Conservation (phyloP, 805 yeast genomes). For the Martiniozyma abietophila region DNA sequence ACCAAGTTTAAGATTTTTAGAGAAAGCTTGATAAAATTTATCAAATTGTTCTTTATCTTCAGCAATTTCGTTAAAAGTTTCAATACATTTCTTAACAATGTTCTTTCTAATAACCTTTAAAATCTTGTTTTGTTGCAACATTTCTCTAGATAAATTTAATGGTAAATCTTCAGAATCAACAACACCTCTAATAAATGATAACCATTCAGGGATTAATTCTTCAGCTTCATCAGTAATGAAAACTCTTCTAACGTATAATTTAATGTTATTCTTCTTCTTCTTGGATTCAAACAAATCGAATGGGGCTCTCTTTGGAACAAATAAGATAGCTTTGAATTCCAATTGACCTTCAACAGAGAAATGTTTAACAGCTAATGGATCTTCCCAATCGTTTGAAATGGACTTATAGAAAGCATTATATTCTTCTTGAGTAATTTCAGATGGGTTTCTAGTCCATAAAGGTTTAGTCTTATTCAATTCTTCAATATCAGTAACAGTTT, state of each 20-base stretch:
- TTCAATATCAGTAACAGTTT: slow-evolving; percentile 90
- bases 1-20: slow-evolving; percentile 98
- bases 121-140: slow-evolving; percentile 99
- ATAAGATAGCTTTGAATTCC: slow-evolving; percentile 96
- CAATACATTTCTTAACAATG: slow-evolving; percentile 96
- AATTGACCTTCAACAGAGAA: slow-evolving; percentile 99
- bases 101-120: slow-evolving; percentile 98
- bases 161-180: slow-evolving; percentile 99
- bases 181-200: slow-evolving; percentile 95
- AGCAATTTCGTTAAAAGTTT: slow-evolving; percentile 98
- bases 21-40: slow-evolving; percentile 95
- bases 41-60: slow-evolving; percentile 98
- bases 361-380: slow-evolving; percentile 98
- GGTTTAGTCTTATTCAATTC: slow-evolving; percentile 99
- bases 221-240: slow-evolving; percentile 99
- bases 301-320: slow-evolving; percentile 99
- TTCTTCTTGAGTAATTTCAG: slow-evolving; percentile 96
- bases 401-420: slow-evolving; percentile 99
- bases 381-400: slow-evolving; percentile 99
- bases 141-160: slow-evolving; percentile 98
- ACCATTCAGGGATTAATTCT: slow-evolving; percentile 98
- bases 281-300: slow-evolving; percentile 95
- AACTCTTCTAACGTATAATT: slow-evolving; percentile 97
- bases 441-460: slow-evolving; percentile 98
- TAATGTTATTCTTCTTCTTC: slow-evolving; percentile 99